A percentile compares a stretch with the other conserved stretches of the same genome.
These are phyloP conservation scores for Postia placenta DNA, from an alignment of 768 basidiomycete genomes.

Conservation along the genomic window DNA sequence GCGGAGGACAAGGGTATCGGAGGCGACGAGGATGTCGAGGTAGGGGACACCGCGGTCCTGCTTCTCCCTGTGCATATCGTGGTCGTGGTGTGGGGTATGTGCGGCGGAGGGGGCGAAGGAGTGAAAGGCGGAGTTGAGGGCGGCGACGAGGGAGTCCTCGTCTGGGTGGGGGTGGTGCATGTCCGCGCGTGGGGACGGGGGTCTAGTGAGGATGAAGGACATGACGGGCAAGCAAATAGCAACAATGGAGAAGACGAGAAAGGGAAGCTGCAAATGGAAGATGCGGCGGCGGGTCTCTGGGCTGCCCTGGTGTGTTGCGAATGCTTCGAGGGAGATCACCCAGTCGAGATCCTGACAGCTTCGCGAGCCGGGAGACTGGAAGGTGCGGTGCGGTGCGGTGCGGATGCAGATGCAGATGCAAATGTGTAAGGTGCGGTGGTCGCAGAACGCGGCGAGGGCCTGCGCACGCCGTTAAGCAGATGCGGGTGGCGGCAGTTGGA, in stretches of 20 bases:
- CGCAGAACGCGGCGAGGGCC: neutral
- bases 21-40: conserved; percentile 74
- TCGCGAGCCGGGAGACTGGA: neutral
- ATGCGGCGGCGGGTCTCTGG: no score
- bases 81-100: conserved; percentile 17
- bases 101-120: conserved; percentile 17
- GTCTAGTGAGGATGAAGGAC: conserved; percentile 29
- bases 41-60: conserved; percentile 41
- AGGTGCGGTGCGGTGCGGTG: neutral
- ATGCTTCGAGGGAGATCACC: neutral
- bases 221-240: conserved; percentile 14
- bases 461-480: neutral
- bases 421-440: neutral
- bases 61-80: conserved; percentile 31
- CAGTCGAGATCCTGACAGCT: neutral
- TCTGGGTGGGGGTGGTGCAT: conserved; percentile 23
- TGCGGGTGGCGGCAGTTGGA: neutral
- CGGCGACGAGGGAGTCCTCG: conserved; percentile 30
- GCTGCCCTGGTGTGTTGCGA: neutral
- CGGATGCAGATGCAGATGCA: neutral
- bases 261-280: conserved; percentile 1
- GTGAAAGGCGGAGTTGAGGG: conserved; percentile 34
- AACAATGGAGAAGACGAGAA: conserved; percentile 3
- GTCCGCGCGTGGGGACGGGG: conserved; percentile 25
- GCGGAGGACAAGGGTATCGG: conserved; percentile 62